phyloP scores from a whole-genome alignment of 2,329 filamentous ascomycete genomes.

The Xylaria sp. region DNA sequence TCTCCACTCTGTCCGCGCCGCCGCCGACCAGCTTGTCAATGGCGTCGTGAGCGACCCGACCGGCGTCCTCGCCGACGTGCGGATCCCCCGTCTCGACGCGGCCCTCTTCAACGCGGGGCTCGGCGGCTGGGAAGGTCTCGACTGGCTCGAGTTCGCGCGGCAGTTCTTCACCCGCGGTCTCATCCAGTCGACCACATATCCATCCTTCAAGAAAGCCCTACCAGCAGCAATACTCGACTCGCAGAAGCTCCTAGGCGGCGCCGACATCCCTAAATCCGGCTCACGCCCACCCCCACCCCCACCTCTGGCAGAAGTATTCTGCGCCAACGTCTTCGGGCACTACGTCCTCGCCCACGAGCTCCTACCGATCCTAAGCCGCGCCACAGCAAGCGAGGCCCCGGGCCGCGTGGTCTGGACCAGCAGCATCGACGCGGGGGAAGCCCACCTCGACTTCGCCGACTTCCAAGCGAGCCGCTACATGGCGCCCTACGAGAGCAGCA shows the following conservation, averaged over 20 bases:
- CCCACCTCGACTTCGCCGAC: slow-evolving; percentile 73
- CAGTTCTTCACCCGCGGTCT: slow-evolving; percentile 68
- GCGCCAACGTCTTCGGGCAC: slow-evolving; percentile 94
- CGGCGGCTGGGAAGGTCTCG: slow-evolving; percentile 84
- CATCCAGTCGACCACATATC: slow-evolving; percentile 78
- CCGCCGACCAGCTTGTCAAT: slow-evolving; percentile 60
- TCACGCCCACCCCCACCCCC: slow-evolving; percentile 66
- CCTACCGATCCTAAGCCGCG: slow-evolving; percentile 74
- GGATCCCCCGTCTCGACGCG: slow-evolving; percentile 78
- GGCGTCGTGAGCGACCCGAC: slow-evolving; percentile 60
- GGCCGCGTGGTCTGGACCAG: slow-evolving; percentile 88
- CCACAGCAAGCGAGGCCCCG: slow-evolving; percentile 53
- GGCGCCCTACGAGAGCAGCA: slow-evolving; percentile 84
- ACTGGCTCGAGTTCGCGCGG: slow-evolving; percentile 71
- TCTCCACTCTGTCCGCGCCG: slow-evolving; percentile 61
- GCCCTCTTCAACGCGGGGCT: slow-evolving; percentile 90
- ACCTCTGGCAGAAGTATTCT: slow-evolving; percentile 82
- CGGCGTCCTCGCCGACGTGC: slow-evolving; percentile 53
- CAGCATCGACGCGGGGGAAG: slow-evolving; percentile 74
- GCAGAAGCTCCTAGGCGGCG: slow-evolving; percentile 48
- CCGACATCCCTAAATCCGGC: slow-evolving; percentile 29
- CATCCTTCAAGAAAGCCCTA: slow-evolving; percentile 76
- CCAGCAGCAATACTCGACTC: slow-evolving; percentile 57
- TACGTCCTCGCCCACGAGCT: slow-evolving; percentile 88
- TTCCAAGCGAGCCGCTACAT: slow-evolving; percentile 75